Evolutionary conservation across 2,329 filamentous ascomycete genomes (phyloP), one percentile per base, ranked within the genome.

Genomic region (Aspergillus calidoustus): DNA sequence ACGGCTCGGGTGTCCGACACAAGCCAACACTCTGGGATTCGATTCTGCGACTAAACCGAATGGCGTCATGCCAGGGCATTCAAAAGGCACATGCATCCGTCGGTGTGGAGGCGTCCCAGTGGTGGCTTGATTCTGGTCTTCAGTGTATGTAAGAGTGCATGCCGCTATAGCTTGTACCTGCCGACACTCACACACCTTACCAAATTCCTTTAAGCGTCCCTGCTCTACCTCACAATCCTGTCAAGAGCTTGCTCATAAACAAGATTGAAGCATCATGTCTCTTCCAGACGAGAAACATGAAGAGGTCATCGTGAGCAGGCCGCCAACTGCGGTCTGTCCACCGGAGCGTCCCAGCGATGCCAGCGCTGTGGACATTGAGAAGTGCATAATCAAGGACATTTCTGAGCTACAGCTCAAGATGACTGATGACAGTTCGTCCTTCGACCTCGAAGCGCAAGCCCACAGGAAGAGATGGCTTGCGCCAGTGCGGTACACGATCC

Each of bases 401-500:
- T 60, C 63, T 15, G 66, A 69, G 59, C 41, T 58, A 49, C 68
- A 67, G 54, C 31, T 64, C 28, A 66, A 66, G 50, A 65, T 68
- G 43, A 52, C 53, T 25, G 62, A 52, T 49, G 64, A 64, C n/a
- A 48, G 65, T 60, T 61, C 52, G 43, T 59, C 54, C 7, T 46
- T 67, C 31, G 74, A 76, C 53, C 61, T 76, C 15, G 74, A 76
- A 59, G 70, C 73, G 6, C 74, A 75, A 59, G 64, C 57, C 9
- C 15, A 30, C 19, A 61, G 66, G 53, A 68, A 54, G 23, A 68
- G 68, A 47, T 56, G 65, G 34, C 64, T 76, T 54, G 69, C 74
- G 30, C 70, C 69, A 19, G 58, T 78, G 51, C 73, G 78, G 34
- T 80, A 73, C 65, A 71, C 71, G 38, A 61, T 76, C 43, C 69